phyloP scores from a whole-genome alignment of 345 rosid species.

The Adansonia digitata region DNA sequence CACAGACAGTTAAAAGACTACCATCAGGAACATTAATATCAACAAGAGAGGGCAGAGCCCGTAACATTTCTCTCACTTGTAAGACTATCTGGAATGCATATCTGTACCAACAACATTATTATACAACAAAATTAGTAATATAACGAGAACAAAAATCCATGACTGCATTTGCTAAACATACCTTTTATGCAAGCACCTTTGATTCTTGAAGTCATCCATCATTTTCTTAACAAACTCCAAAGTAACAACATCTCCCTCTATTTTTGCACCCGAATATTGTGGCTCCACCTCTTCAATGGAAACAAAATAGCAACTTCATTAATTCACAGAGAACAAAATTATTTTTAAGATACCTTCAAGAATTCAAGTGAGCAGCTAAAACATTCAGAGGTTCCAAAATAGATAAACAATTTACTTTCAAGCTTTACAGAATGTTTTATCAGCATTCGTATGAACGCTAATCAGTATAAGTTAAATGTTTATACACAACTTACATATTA shows the following conservation, averaged over 20 bases:
- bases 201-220: constrained; percentile 91
- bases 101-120: constrained; percentile 35
- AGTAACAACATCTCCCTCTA: constrained; percentile 79
- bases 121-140: constrained; percentile 13
- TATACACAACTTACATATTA: background rate
- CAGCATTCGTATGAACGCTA: background rate
- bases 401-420: background rate
- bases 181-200: constrained; percentile 87
- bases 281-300: constrained; percentile 84
- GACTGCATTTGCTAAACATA: constrained; percentile 21
- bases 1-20: constrained; percentile 81
- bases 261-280: constrained; percentile 87
- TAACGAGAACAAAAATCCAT: constrained; percentile 12
- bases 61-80: constrained; percentile 78
- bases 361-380: constrained; percentile 1
- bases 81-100: constrained; percentile 91
- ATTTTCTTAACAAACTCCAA: constrained; percentile 86
- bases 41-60: constrained; percentile 71
- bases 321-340: constrained; percentile 3
- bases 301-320: constrained; percentile 21
- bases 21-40: constrained; percentile 71
- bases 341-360: background rate
- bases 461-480: background rate
- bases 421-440: constrained; percentile 10
- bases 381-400: constrained; percentile 7